A percentile compares a stretch with the other conserved stretches of the same genome.
Evolutionary conservation across 805 yeast species (phyloP).

Genomic region (Zygosaccharomyces bailii): DNA sequence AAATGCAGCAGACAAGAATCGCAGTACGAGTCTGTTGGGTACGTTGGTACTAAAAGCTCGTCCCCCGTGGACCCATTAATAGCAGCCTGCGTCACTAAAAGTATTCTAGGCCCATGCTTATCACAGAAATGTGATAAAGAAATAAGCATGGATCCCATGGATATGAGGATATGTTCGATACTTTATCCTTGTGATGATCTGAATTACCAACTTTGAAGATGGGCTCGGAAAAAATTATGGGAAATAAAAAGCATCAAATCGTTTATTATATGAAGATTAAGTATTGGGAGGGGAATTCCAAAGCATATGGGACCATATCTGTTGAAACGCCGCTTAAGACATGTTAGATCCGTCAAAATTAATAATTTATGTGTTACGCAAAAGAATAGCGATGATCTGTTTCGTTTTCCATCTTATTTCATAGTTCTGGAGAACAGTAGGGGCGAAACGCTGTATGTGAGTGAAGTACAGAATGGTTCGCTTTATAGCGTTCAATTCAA

Average conservation of each 20-base stretch:
- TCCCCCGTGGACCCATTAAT: constrained; percentile 24
- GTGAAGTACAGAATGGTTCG: constrained; percentile 27
- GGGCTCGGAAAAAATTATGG: not conserved
- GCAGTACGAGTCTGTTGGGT: constrained; percentile 50
- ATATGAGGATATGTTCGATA: not conserved
- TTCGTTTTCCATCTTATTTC: constrained; percentile 23
- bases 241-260: not conserved
- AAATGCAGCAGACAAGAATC: constrained; percentile 56
- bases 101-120: constrained; percentile 67
- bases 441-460: constrained; percentile 24
- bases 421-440: constrained; percentile 22
- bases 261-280: not conserved
- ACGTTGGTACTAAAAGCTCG: constrained; percentile 37
- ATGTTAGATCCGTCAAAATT: constrained; percentile 26
- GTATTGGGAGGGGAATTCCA: not conserved
- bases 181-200: not conserved
- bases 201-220: not conserved
- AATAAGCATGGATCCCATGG: constrained; percentile 24
- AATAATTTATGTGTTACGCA: constrained; percentile 18
- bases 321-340: constrained; percentile 26
- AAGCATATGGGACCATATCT: constrained; percentile 18
- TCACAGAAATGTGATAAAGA: constrained; percentile 74
- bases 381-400: constrained; percentile 1
- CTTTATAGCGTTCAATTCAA: constrained; percentile 23
- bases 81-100: constrained; percentile 57